Evolutionary conservation across 2,329 filamentous ascomycete species (phyloP).

Genomic region (Cryphonectria naterciae): DNA sequence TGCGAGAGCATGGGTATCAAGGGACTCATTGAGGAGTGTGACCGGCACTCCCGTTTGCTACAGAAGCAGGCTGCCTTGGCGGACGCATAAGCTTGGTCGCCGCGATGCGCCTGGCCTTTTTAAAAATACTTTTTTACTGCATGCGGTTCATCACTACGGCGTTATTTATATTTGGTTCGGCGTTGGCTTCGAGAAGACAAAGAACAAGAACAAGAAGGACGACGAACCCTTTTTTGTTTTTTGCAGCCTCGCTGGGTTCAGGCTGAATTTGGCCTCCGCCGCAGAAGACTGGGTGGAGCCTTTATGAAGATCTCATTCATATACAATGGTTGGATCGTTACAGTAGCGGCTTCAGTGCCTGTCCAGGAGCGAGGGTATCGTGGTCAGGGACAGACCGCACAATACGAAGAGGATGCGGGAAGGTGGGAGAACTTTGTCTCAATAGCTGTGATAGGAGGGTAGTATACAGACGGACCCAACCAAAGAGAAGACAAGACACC

Average conservation of each 20-base stretch:
- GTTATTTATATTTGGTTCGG: background rate
- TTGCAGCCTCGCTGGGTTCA: background rate
- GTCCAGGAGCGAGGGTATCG: background rate
- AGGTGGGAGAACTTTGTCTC: background rate
- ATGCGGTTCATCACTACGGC: background rate
- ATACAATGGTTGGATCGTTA: background rate
- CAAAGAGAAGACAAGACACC: background rate
- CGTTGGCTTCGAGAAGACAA: background rate
- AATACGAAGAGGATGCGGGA: background rate
- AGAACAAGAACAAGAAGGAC: background rate
- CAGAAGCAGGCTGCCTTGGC: conserved; percentile 81
- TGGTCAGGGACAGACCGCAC: background rate
- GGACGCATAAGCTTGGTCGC: conserved; percentile 38
- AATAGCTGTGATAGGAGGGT: background rate
- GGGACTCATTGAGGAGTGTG: conserved; percentile 84
- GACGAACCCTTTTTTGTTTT: background rate
- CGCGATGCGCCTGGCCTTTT: background rate
- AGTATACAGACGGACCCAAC: background rate
- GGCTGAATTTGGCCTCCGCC: background rate
- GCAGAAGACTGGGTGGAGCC: background rate
- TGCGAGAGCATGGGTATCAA: conserved; percentile 81
- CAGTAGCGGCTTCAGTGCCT: background rate
- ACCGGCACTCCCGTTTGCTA: conserved; percentile 82
- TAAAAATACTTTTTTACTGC: background rate
- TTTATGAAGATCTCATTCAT: background rate